These are phyloP conservation scores for Tylopilus balloui DNA, from an alignment of 768 basidiomycete species.

Conservation along the genomic window DNA sequence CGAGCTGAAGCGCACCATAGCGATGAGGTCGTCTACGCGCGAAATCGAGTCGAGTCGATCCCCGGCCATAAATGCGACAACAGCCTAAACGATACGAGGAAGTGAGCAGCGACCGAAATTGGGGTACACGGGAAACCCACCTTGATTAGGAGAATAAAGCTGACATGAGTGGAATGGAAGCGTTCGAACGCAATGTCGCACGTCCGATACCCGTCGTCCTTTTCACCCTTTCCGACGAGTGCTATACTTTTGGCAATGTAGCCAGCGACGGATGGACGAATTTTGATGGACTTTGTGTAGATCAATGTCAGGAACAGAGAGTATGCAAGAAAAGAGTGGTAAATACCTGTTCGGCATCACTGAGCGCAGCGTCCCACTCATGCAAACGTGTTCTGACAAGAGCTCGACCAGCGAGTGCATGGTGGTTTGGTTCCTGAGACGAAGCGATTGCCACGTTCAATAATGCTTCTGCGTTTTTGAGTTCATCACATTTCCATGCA, in stretches of 20 bases:
- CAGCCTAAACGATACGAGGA: neutral
- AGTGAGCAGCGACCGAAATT: neutral
- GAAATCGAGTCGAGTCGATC: constrained; percentile 1
- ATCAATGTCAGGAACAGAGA: neutral
- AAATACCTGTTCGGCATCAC: constrained; percentile 6
- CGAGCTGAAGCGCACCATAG: neutral
- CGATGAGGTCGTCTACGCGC: constrained; percentile 3
- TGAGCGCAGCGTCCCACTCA: neutral
- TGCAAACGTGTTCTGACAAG: constrained; percentile 1
- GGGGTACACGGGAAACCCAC: neutral
- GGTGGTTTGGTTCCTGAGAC: neutral
- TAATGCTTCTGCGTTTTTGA: neutral
- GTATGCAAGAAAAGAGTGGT: neutral
- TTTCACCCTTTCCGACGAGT: neutral
- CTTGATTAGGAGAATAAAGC: constrained; percentile 7
- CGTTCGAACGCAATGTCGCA: constrained; percentile 5
- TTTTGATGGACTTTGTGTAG: neutral
- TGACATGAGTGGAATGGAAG: constrained; percentile 1
- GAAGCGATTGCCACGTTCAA: neutral
- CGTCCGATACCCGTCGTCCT: neutral
- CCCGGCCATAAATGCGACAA: constrained; percentile 2
- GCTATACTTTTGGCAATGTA: neutral
- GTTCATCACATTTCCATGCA: neutral
- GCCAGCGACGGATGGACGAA: neutral
- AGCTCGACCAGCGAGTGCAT: constrained; percentile 5